These are phyloP conservation scores for Solanum pinnatisectum DNA, from an alignment of 257 asterid genomes.

Conservation along the genomic window DNA sequence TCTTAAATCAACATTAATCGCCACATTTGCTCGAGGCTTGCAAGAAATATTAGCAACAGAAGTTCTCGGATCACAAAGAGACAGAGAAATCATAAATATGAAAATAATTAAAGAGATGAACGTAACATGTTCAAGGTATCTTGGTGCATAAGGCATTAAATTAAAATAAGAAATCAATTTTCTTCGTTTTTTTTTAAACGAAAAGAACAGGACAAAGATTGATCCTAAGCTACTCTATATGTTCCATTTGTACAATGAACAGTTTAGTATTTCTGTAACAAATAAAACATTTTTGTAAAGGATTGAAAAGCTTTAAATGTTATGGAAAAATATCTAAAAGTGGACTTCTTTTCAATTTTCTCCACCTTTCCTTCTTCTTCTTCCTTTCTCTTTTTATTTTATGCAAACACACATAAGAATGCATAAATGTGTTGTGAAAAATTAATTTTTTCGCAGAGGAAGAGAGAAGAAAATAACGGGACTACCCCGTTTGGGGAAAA, in stretches of 20 bases:
- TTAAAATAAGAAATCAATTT: neutral
- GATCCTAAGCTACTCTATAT: neutral
- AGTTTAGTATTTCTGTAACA: neutral
- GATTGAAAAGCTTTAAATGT: neutral
- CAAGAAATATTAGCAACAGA: neutral
- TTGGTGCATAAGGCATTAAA: neutral
- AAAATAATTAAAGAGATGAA: neutral
- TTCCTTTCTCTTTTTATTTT: neutral
- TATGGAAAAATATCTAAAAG: neutral
- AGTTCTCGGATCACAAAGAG: neutral
- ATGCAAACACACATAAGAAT: neutral
- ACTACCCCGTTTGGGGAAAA: neutral
- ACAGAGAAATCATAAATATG: neutral
- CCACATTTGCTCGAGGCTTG: neutral
- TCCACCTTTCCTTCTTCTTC: constrained; percentile 2
- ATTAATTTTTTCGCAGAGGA: neutral
- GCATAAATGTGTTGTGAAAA: neutral
- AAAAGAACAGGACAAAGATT: neutral
- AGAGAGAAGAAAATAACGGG: neutral
- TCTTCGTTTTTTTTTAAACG: neutral
- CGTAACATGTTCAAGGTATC: neutral
- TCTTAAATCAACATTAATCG: neutral
- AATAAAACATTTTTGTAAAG: neutral
- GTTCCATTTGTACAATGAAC: neutral
- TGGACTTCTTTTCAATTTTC: neutral